Evolutionary conservation across 2,329 filamentous ascomycete species (phyloP).

Genomic region (Pseudomassariella vexata): DNA sequence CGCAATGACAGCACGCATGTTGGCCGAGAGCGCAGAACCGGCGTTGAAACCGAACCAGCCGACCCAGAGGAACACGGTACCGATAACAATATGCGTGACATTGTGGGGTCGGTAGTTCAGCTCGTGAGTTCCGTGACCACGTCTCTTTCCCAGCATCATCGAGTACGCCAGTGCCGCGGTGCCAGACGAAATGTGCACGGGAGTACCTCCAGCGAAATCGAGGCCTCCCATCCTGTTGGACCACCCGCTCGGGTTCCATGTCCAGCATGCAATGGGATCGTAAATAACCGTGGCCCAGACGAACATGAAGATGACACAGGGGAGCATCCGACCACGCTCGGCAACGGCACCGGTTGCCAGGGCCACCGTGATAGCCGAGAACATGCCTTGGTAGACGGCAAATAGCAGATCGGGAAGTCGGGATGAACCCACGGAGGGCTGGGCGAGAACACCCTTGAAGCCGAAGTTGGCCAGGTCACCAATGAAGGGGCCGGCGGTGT

Average conservation of each 20-base stretch:
- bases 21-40: slow-evolving; percentile 74
- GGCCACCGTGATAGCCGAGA: slow-evolving; percentile 79
- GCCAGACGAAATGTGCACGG: slow-evolving; percentile 83
- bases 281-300: slow-evolving; percentile 88
- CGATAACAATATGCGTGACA: slow-evolving; percentile 85
- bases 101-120: slow-evolving; percentile 91
- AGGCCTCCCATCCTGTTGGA: slow-evolving; percentile 72
- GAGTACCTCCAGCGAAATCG: slow-evolving; percentile 86
- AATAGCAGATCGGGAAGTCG: slow-evolving; percentile 80
- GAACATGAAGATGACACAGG: slow-evolving; percentile 88
- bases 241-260: slow-evolving; percentile 84
- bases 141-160: slow-evolving; percentile 81
- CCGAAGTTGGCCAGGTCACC: slow-evolving; percentile 77
- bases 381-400: slow-evolving; percentile 84
- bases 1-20: slow-evolving; percentile 81
- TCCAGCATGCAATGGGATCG: slow-evolving; percentile 92
- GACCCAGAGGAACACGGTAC: slow-evolving; percentile 91
- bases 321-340: slow-evolving; percentile 82
- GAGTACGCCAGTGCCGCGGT: slow-evolving; percentile 77
- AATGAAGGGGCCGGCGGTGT: slow-evolving; percentile 68
- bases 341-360: slow-evolving; percentile 80
- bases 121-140: slow-evolving; percentile 79
- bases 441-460: slow-evolving; percentile 68
- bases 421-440: slow-evolving; percentile 66
- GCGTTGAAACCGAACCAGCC: slow-evolving; percentile 96